Conservation (phyloP, 1,284 basidiomycete species). For the Volvariella surrecta region DNA sequence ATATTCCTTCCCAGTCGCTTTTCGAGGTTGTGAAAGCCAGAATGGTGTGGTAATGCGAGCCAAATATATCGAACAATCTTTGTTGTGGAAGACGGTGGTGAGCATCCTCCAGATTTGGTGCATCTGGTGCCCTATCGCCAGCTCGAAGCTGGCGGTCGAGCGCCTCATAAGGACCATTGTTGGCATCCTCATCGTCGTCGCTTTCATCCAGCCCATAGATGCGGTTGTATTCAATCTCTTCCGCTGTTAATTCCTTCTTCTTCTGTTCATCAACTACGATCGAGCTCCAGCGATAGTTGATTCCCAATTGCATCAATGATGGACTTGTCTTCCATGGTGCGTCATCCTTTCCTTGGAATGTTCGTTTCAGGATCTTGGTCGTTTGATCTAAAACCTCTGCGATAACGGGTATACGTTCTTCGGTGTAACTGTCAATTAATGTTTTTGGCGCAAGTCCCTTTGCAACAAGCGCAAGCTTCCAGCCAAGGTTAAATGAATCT, state of each 20-base stretch:
- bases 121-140: constrained; percentile 16
- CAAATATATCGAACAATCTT: constrained; percentile 11
- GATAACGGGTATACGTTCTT: constrained; percentile 33
- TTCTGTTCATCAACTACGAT: constrained; percentile 15
- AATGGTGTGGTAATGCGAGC: constrained; percentile 9
- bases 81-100: not conserved
- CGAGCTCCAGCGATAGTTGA: constrained; percentile 18
- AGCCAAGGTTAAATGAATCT: constrained; percentile 31
- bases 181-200: constrained; percentile 1
- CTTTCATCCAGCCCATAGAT: not conserved
- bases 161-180: too few species aligned
- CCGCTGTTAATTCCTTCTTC: constrained; percentile 1
- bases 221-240: not conserved
- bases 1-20: not conserved
- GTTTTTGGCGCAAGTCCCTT: constrained; percentile 24
- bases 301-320: constrained; percentile 22
- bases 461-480: constrained; percentile 38
- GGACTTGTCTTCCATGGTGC: constrained; percentile 17
- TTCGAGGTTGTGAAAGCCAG: constrained; percentile 8
- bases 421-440: constrained; percentile 31
- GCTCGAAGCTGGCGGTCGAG: constrained; percentile 4
- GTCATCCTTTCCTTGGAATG: constrained; percentile 14
- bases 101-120: constrained; percentile 9
- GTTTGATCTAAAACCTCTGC: constrained; percentile 24
- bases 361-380: constrained; percentile 17